Base-by-base conservation (phyloP, 2,329 filamentous ascomycete genomes). In the Nannizzia gypsea region DNA sequence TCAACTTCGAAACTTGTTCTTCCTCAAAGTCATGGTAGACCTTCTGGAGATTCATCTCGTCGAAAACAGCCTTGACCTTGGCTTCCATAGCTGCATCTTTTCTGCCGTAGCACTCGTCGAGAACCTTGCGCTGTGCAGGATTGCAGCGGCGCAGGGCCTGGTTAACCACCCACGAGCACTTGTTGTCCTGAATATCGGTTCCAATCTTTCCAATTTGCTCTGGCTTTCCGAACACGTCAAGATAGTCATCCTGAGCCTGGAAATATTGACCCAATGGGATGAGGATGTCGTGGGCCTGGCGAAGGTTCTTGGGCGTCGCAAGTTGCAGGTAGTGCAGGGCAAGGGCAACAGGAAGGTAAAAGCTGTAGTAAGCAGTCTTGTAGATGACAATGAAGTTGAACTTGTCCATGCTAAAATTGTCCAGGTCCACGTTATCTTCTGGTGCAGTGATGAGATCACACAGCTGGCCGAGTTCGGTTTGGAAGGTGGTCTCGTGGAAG, bases 341-440 rank as follows among this genome's bases (percentile, higher is more conserved):
- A 50, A 99, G 83, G 8, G 90, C 92, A 60, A 99, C 90, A 61
- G 93, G 93, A 13, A 99, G 87, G 79, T 97, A 97, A 82, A 99
- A 99, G 71, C 88, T 95, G 81, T 99, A 99, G 81, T 95, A 99
- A 57, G 93, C 91, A 24, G 93, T 99, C 85, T 99, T 99, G 85
- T 95, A 97, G 77, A 95, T 89, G 78, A 99, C 93, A 71, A 99
- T 99, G 81, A 97, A 99, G 69, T 81, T 85, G 81, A 96, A 96
- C 81, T 96, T 99, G 63, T 91, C 83, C 75, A 96, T 81, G 74
- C 85, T 90, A 81, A 99, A 99, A 80, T 96, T 96, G 81, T 89
- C 81, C 64, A 99, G 85, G 77, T 97, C 85, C 70, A 97, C 88
- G 63, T 86, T 80, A 74, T 96, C 91, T 78, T 99, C 93, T 46